Percentiles rank a stretch among this genome's conserved stretches.
These are phyloP conservation scores for Backusella morwellensis DNA, from an alignment of 192 early-diverging fungal species.

Conservation along the genomic window DNA sequence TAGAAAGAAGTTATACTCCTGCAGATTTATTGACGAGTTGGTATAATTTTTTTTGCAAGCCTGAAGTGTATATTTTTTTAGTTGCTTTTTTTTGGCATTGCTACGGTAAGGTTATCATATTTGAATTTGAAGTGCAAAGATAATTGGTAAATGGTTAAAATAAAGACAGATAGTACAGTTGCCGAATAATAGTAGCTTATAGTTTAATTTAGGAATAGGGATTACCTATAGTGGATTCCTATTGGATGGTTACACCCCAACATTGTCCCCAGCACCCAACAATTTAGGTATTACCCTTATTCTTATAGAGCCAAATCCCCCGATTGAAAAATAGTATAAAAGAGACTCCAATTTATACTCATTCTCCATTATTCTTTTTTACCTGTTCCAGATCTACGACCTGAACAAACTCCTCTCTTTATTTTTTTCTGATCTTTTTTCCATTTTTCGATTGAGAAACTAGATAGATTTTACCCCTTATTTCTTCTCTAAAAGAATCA, in stretches of 20 bases:
- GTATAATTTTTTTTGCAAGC: neutral
- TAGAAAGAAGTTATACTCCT: neutral
- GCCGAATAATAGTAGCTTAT: neutral
- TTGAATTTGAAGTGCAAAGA: neutral
- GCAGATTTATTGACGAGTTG: neutral
- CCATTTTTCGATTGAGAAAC: slow-evolving; percentile 1
- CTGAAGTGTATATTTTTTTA: neutral
- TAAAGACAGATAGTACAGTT: neutral
- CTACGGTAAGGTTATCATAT: neutral
- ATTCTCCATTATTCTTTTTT: slow-evolving; percentile 10
- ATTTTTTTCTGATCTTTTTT: slow-evolving; percentile 13
- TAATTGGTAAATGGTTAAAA: slow-evolving; percentile 4
- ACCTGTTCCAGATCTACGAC: neutral
- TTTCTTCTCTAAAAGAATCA: neutral
- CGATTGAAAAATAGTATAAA: slow-evolving; percentile 4
- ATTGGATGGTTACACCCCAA: slow-evolving; percentile 26
- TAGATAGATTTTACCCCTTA: neutral
- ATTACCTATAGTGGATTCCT: neutral
- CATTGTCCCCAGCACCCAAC: slow-evolving; percentile 25
- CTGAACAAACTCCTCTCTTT: slow-evolving; percentile 4
- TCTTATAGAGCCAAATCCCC: neutral
- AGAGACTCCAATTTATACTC: neutral
- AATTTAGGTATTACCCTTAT: slow-evolving; percentile 3
- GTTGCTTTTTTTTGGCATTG: neutral
- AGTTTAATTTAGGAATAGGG: slow-evolving; percentile 1